These are phyloP conservation scores for Penicillium sp. DNA, from an alignment of 2,329 filamentous ascomycete species.

Conservation along the genomic window DNA sequence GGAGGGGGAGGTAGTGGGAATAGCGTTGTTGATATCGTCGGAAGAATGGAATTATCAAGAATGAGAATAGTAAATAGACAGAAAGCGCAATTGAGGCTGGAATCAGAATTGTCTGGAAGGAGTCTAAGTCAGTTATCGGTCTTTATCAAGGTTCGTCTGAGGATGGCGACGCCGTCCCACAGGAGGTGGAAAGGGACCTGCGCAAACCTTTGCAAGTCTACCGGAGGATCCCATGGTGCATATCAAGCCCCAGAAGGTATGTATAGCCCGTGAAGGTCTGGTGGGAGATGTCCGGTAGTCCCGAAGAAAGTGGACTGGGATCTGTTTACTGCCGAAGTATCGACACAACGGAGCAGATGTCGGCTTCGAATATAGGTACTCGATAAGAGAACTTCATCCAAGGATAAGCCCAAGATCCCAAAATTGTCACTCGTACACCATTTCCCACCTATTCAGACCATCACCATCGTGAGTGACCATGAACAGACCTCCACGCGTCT, in stretches of 20 bases:
- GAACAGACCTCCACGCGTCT: neutral
- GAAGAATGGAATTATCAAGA: slow-evolving; percentile 66
- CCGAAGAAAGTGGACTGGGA: neutral
- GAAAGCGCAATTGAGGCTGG: slow-evolving; percentile 69
- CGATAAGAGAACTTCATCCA: neutral
- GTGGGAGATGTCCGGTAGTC: neutral
- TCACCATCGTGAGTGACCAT: neutral
- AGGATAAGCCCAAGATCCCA: neutral
- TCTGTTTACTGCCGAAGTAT: slow-evolving; percentile 5
- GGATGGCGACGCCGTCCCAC: neutral
- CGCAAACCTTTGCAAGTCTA: slow-evolving; percentile 31
- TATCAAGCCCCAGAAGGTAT: neutral
- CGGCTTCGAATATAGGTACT: slow-evolving; percentile 2
- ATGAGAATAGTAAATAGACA: slow-evolving; percentile 65
- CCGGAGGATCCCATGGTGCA: slow-evolving; percentile 30
- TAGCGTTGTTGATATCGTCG: slow-evolving; percentile 68
- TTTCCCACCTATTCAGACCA: neutral
- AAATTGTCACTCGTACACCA: neutral
- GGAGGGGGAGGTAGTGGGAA: slow-evolving; percentile 69
- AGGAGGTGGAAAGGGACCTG: neutral
- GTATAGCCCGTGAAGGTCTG: neutral
- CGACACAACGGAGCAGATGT: slow-evolving; percentile 1
- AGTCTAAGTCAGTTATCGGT: slow-evolving; percentile 3
- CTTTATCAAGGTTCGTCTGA: neutral
- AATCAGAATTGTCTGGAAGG: slow-evolving; percentile 62